A percentile compares a stretch with the other conserved stretches of the same genome.
Conservation (phyloP, 768 basidiomycete species). For the Dioszegia aurantiaca region DNA sequence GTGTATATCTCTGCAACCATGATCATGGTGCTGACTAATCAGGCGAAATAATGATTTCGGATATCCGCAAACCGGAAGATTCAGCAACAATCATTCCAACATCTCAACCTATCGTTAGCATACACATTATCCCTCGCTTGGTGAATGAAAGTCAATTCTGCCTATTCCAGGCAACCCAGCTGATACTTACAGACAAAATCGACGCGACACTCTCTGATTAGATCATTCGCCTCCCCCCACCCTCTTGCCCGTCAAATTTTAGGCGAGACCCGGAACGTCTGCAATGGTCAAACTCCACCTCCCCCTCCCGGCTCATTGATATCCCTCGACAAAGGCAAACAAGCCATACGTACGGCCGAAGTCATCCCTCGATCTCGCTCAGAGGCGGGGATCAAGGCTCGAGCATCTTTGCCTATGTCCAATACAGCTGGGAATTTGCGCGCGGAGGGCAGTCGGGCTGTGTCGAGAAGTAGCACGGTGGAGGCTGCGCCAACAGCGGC, state of each 20-base stretch:
- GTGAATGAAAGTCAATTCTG: neutral
- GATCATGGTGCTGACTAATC: no score
- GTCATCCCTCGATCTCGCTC: neutral
- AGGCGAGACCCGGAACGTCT: neutral
- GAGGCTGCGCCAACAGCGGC: no score
- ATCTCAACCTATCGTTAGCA: slow-evolving; percentile 10
- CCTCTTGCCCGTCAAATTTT: neutral
- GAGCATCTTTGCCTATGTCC: neutral
- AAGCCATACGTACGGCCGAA: neutral
- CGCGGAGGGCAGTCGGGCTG: neutral
- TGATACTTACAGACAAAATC: neutral
- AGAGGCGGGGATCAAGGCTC: neutral
- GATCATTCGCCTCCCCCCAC: neutral
- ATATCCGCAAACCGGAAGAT: no score
- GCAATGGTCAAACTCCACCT: neutral
- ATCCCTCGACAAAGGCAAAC: neutral
- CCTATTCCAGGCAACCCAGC: neutral
- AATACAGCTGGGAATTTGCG: neutral
- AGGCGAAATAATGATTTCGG: no score
- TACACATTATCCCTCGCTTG: slow-evolving; percentile 10
- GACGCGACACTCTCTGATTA: neutral
- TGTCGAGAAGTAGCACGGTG: neutral
- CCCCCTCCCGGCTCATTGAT: neutral
- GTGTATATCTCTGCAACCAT: no score
- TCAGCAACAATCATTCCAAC: no score